phyloP scores from a whole-genome alignment of 495 filamentous ascomycete species.

The Penicillium parvum region DNA sequence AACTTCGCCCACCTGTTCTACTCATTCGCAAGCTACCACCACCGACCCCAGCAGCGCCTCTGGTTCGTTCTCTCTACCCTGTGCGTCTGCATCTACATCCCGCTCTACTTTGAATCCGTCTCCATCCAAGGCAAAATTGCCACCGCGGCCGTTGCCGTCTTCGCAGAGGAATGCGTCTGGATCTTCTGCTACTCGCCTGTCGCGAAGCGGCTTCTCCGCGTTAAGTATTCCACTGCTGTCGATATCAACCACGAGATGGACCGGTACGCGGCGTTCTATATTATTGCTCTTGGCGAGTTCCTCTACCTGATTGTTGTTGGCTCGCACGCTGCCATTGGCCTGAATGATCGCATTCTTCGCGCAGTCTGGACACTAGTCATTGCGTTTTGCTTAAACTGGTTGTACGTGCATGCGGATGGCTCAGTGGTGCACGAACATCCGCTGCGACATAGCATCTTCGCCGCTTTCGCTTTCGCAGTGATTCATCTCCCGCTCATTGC shows the following conservation, averaged over 20 bases:
- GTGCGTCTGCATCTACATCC: conserved; percentile 34
- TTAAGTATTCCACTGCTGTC: conserved; percentile 35
- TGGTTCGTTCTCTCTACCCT: conserved; percentile 28
- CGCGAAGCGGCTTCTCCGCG: conserved; percentile 31
- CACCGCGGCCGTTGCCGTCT: conserved; percentile 33
- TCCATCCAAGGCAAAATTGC: conserved; percentile 36
- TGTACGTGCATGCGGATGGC: conserved; percentile 39
- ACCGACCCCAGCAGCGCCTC: conserved; percentile 33
- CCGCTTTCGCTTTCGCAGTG: conserved; percentile 31
- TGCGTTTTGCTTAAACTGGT: conserved; percentile 44
- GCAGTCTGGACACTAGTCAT: conserved; percentile 43
- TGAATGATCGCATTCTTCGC: conserved; percentile 32
- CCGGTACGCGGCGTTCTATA: conserved; percentile 46
- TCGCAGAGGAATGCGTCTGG: conserved; percentile 29
- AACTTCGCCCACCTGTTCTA: conserved; percentile 29
- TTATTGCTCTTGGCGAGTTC: conserved; percentile 47
- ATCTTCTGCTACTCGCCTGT: conserved; percentile 32
- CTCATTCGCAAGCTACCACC: conserved; percentile 36
- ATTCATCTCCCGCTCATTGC: conserved; percentile 40
- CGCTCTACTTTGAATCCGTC: conserved; percentile 34
- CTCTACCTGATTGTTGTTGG: conserved; percentile 42
- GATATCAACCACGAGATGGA: conserved; percentile 46
- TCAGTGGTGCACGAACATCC: conserved; percentile 31
- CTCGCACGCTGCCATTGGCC: conserved; percentile 32
- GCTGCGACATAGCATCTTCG: conserved; percentile 28